Base-by-base conservation (phyloP, 495 filamentous ascomycete genomes). In the Xylaria castorea region DNA sequence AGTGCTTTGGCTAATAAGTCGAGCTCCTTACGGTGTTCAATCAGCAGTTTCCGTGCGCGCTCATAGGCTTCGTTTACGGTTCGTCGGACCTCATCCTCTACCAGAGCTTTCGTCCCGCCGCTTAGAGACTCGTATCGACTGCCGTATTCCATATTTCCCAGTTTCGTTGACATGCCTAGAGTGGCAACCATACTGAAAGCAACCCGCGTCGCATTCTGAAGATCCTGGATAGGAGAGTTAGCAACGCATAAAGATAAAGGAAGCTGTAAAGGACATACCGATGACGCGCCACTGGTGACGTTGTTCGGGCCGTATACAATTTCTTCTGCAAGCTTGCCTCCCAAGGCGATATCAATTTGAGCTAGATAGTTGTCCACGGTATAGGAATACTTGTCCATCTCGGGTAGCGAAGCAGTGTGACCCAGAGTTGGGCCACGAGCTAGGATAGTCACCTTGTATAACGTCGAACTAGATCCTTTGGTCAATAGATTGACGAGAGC, bases 391-490 rank as follows among this genome's bases (percentile, higher is more conserved):
- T 91, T 91, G 81, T 99, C 96, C 87, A 97, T 94, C 77, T 97
- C 93, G 0, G 93, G 92, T 50, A 98, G 84, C 78, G 89, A 91
- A 71, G 91, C 90, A 0, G 97, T 99, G 64, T 97, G 85, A 73
- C 96, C 96, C 12, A 98, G 87, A 11, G 92, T 86, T 76, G 90
- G 89, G 14, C 96, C 96, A 70, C 97, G 91, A 48, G 96, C 94
- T 78, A 99, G 92, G 72, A 99, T 94, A 6, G 96, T 99, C 69
- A 97, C 94, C 83, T 99, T 99, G 87, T 99, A 97, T 9, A 99
- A 83, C 5, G 92, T 93, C 46, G 86, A 89, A 22, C 90, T 86
- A 6, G 87, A 89, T 46, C 89, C 86, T 66, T 85, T 81, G 14
- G 93, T 94, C 72, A 93, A 93, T 79, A 97, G 89, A 32, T 89